A percentile compares a stretch with the other conserved stretches of the same genome.
Conservation (phyloP, 441 rosid genomes). For the Geranium incanum region DNA sequence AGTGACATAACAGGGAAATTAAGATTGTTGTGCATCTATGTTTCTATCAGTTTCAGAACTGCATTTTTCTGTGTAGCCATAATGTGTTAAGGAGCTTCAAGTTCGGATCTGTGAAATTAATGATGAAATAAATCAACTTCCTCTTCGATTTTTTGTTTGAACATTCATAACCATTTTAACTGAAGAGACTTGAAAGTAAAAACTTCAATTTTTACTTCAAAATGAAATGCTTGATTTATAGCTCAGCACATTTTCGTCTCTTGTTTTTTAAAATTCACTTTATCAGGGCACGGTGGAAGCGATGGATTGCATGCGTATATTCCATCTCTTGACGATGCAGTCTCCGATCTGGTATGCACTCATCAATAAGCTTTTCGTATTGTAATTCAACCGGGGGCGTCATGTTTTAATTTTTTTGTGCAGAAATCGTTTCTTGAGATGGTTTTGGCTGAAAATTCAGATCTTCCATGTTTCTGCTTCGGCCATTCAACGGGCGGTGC, state of each 20-base stretch:
- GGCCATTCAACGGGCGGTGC: not conserved
- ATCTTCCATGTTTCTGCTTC: not conserved
- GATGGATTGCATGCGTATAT: conserved; percentile 90
- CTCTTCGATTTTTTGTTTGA: not conserved
- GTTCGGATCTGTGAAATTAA: not conserved
- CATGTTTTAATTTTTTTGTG: not conserved
- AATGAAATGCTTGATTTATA: conserved; percentile 1
- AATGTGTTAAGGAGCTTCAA: not conserved
- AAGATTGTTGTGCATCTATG: too few species aligned
- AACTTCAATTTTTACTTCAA: not conserved
- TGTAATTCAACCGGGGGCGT: too few species aligned
- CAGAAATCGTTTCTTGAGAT: not conserved
- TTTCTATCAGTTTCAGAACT: too few species aligned
- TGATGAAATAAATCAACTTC: not conserved
- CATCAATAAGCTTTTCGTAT: not conserved
- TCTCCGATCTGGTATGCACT: conserved; percentile 54
- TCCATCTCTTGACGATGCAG: conserved; percentile 69
- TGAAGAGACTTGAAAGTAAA: not conserved
- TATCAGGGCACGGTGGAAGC: conserved; percentile 84
- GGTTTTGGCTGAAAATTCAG: conserved; percentile 1
- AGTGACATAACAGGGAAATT: too few species aligned
- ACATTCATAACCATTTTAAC: not conserved
- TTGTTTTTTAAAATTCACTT: not conserved
- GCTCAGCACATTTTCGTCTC: not conserved
- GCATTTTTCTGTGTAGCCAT: not conserved